Conservation (phyloP, 805 yeast genomes). For the Tetrapisispora nanseiensis region DNA sequence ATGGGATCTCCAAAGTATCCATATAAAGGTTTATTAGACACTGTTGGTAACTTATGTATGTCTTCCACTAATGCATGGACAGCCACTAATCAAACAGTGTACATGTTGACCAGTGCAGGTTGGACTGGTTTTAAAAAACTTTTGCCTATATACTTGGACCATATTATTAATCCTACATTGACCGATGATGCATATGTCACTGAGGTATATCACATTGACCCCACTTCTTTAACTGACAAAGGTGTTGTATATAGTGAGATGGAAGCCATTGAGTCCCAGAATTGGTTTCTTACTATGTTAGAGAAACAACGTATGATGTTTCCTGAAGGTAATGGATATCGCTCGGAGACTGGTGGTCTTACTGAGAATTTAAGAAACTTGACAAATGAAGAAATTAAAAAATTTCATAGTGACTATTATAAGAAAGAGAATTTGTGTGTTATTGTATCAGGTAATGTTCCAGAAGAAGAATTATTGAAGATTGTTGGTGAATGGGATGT, state of each 20-base stretch:
- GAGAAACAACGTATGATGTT: conserved; percentile 51
- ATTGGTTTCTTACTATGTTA: conserved; percentile 56
- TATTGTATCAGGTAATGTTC: conserved; percentile 77
- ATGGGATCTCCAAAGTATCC: conserved; percentile 90
- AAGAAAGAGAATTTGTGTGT: conserved; percentile 78
- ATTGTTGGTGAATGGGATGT: conserved; percentile 53
- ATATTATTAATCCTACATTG: conserved; percentile 71
- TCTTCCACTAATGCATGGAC: conserved; percentile 96
- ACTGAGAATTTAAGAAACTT: conserved; percentile 65
- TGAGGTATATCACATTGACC: conserved; percentile 92
- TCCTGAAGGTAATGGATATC: conserved; percentile 60
- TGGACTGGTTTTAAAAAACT: conserved; percentile 86
- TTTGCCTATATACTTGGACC: conserved; percentile 85
- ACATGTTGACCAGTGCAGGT: conserved; percentile 85
- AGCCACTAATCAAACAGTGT: conserved; percentile 88
- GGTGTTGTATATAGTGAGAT: conserved; percentile 97
- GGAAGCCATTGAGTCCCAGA: conserved; percentile 83
- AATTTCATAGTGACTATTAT: conserved; percentile 64
- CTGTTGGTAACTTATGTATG: conserved; percentile 72
- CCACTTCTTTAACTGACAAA: conserved; percentile 69
- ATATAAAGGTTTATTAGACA: conserved; percentile 83
- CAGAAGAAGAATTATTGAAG: conserved; percentile 57
- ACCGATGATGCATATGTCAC: conserved; percentile 87
- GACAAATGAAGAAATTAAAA: conserved; percentile 61
- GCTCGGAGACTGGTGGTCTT: conserved; percentile 90